Conservation (phyloP, 2,329 filamentous ascomycete genomes). For the Pseudopithomyces maydicus region DNA sequence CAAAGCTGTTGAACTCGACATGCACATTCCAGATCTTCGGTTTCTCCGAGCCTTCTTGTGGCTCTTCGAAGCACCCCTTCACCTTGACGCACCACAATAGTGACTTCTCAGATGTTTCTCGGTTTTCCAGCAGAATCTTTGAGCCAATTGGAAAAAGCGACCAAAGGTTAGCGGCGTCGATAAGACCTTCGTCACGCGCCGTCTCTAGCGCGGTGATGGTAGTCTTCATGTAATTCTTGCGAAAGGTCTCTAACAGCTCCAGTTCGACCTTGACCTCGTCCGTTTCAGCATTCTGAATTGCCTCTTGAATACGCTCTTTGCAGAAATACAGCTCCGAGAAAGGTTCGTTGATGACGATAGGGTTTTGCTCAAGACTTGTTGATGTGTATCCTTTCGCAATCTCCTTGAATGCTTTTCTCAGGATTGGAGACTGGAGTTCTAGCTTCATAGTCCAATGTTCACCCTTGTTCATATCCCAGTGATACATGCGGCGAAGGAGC, state of each 20-base stretch:
- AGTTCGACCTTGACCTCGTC: neutral
- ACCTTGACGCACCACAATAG: neutral
- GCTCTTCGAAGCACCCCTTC: neutral
- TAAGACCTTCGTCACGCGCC: neutral
- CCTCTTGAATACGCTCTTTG: neutral
- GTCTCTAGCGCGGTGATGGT: neutral
- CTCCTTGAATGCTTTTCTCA: neutral
- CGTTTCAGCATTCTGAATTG: neutral
- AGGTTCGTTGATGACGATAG: neutral
- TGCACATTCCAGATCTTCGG: constrained; percentile 4
- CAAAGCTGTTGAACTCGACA: neutral
- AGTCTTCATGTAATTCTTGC: constrained; percentile 4
- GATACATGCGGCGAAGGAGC: neutral
- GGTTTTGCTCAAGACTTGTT: neutral
- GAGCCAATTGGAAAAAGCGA: constrained; percentile 1
- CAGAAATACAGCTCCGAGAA: constrained; percentile 2
- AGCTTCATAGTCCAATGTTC: constrained; percentile 3
- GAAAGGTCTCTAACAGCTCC: neutral
- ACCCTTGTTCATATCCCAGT: constrained; percentile 2
- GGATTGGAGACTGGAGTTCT: neutral
- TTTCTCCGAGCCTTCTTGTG: neutral
- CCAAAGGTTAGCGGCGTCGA: neutral
- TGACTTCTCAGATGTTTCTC: neutral
- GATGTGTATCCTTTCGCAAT: constrained; percentile 2
- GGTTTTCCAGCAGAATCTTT: neutral